Evolutionary conservation across 106 monocot genomes (phyloP).

Genomic region (Hemerocallis citrina): DNA sequence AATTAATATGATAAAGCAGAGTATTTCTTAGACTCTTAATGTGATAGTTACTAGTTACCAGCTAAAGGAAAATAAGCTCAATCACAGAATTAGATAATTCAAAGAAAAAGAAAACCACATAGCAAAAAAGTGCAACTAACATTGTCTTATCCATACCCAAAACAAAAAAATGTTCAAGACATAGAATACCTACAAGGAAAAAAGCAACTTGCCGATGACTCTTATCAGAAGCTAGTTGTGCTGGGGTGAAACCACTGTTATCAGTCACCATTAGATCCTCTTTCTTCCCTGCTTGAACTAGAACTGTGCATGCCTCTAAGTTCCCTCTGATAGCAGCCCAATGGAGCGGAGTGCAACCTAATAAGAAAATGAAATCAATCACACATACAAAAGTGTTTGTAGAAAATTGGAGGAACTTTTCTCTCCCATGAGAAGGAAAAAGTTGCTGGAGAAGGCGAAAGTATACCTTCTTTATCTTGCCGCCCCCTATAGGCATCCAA

Average conservation of each 20-base stretch:
- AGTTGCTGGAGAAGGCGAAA: neutral
- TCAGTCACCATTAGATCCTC: constrained; percentile 85
- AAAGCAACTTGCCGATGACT: constrained; percentile 97
- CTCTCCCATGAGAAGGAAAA: neutral
- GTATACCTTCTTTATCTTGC: constrained; percentile 83
- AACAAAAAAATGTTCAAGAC: neutral
- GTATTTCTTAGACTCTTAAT: too few species aligned
- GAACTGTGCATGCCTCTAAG: constrained; percentile 87
- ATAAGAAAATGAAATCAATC: constrained; percentile 1
- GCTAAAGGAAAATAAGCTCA: too few species aligned
- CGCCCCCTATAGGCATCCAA: constrained; percentile 79
- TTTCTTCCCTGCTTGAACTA: constrained; percentile 96
- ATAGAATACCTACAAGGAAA: constrained; percentile 92
- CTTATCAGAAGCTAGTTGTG: constrained; percentile 93
- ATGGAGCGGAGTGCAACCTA: constrained; percentile 99
- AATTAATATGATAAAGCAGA: too few species aligned
- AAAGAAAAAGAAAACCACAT: too few species aligned
- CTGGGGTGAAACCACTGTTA: constrained; percentile 94
- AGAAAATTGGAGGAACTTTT: neutral
- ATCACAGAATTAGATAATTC: too few species aligned
- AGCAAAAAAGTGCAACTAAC: too few species aligned
- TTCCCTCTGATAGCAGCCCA: constrained; percentile 98
- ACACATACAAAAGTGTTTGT: neutral
- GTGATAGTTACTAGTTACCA: too few species aligned
- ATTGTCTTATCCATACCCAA: too few species aligned